Evolutionary conservation across 2,329 filamentous ascomycete genomes (phyloP), one percentile per base, ranked within the genome.

Genomic region (Fusarium tricinctum): DNA sequence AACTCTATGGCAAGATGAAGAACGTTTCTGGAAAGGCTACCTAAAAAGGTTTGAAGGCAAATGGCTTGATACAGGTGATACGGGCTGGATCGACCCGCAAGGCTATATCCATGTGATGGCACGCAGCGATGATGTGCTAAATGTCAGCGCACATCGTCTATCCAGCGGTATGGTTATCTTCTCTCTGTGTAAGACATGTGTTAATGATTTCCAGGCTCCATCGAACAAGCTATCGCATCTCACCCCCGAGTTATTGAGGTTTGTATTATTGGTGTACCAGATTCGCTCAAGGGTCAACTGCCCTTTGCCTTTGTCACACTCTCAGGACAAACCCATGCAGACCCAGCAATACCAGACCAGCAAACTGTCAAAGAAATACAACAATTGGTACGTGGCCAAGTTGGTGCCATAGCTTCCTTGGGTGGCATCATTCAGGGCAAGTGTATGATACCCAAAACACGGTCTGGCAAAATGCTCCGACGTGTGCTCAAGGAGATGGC

Each of bases 51-150:
- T 97, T 75, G 74, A 86, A 8, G 93, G 93, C 0, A 87, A 87
- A 71, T 97, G 93, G 92, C 80, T 97, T 43, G 94, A 98, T 76
- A 97, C 94, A 0, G 95, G 94, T 3, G 94, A 98, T 76, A 91
- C 93, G 1, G 94, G 95, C 0, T 89, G 94, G 83, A 89, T 97
- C 58, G 94, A 97, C 75, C 78, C 85, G 15, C 90, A 95, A 40
- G 88, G 88, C 6, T 89, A 89, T 71, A 84, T 90, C 40, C 85
- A 87, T 68, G 87, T 90, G 70, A 89, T 90, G 88, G 85, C 85
- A 40, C 81, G 88, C 40, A 85, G 82, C 32, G 94, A 97, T 80
- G 94, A 97, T 78, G 91, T 97, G 62, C 94, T 97, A 75, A 97
- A 97, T 75, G 94, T 97, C n/a, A 94, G 94, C 40, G 94, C 94